Base-by-base conservation (phyloP, 2,329 filamentous ascomycete genomes). In the Colletotrichum viniferum region DNA sequence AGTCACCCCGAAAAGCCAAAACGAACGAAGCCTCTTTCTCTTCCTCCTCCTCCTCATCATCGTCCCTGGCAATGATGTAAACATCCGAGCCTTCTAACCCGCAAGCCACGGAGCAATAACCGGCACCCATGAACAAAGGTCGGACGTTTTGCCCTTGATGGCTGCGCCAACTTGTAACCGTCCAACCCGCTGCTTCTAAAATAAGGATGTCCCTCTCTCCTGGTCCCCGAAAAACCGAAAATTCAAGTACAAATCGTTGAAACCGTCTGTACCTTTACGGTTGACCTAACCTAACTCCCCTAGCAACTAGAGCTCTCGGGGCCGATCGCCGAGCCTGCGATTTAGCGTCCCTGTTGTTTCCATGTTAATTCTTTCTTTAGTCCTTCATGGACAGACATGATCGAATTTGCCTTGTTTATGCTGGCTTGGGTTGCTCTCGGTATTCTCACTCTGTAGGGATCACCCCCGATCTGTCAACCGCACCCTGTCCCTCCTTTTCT, bases 141-240 rank as follows among this genome's bases (percentile, higher is more conserved):
- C 56, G 34, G 55, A 71, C 60, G 32, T 74, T 71, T 64, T 48
- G 18, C 56, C 43, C 38, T 38, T 55, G 64, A 64, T 48, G 60
- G 70, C 55, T 62, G 56, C 56, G 28, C 70, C 38, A 62, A 36
- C 55, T 43, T 43, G 38, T 43, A 43, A 43, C 38, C 38, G 38
- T 43, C 30, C 30, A n/a, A 7, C 62, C 62, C 28, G n/a, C 61
- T 30, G 18, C 38, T 65, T 71, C 68, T 72, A 71, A 74, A 74
- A 61, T 62, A 74, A 71, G 72, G 14, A 43, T 26, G 10, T 24
- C 18, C 6, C n/a, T 28, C n/a, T 30, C n/a, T 38, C 28, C 8
- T 18, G 32, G 28, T 10, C 34, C 30, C 30, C n/a, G 61, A 21
- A 12, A 30, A 61, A 61, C 38, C 18, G 18, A 43, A n/a, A 43